phyloP scores from a whole-genome alignment of 2,329 filamentous ascomycete genomes.

The Monosporascus sp. region DNA sequence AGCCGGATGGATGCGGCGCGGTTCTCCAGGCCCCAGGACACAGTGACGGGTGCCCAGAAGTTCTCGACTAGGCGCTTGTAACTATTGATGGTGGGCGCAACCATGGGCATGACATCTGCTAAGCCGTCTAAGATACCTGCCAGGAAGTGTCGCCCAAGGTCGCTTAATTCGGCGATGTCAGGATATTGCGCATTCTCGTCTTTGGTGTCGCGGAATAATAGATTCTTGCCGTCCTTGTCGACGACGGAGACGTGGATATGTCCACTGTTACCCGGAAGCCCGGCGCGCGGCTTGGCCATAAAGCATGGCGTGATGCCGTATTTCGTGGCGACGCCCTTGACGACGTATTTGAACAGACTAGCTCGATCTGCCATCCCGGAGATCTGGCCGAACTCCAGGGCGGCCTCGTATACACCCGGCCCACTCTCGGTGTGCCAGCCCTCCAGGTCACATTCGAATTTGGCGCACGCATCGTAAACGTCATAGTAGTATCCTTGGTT shows the following conservation, averaged over 20 bases:
- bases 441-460: constrained; percentile 69
- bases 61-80: constrained; percentile 98
- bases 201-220: constrained; percentile 67
- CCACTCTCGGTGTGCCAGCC: constrained; percentile 83
- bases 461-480: constrained; percentile 65
- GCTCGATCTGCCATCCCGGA: constrained; percentile 87
- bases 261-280: constrained; percentile 88
- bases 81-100: constrained; percentile 93
- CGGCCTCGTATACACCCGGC: constrained; percentile 88
- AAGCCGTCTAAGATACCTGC: constrained; percentile 85
- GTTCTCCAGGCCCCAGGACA: constrained; percentile 95
- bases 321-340: constrained; percentile 81
- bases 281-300: constrained; percentile 94
- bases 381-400: constrained; percentile 85
- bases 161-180: constrained; percentile 76
- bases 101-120: constrained; percentile 89
- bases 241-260: constrained; percentile 93
- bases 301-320: constrained; percentile 94
- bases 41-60: constrained; percentile 97
- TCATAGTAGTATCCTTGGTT: constrained; percentile 81
- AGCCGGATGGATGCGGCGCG: constrained; percentile 86
- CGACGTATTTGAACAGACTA: constrained; percentile 87
- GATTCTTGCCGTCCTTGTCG: constrained; percentile 73
- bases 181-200: constrained; percentile 68
- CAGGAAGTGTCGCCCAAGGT: constrained; percentile 87